Evolutionary conservation across 2,329 filamentous ascomycete species (phyloP).

Genomic region (Byssochlamys sp.): DNA sequence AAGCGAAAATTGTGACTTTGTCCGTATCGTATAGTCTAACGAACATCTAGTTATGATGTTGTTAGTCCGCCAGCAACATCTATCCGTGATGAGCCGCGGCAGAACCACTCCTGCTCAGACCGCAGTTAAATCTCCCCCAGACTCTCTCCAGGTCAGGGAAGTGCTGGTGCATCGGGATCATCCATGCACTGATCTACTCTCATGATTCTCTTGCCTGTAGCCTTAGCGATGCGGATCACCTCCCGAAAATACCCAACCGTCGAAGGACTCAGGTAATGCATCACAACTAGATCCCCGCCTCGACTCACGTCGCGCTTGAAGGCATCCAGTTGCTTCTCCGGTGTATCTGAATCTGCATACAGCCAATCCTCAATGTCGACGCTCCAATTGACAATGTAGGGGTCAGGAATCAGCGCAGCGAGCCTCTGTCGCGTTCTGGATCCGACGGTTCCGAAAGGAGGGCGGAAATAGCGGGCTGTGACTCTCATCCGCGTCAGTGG

Average conservation of each 20-base stretch:
- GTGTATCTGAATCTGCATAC: conserved; percentile 53
- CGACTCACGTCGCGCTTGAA: conserved; percentile 55
- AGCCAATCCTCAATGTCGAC: conserved; percentile 64
- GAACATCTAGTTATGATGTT: no score
- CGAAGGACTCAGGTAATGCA: conserved; percentile 58
- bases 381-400: conserved; percentile 58
- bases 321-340: conserved; percentile 57
- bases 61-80: not conserved
- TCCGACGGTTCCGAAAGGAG: conserved; percentile 59
- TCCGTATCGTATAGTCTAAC: no score
- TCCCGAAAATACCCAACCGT: conserved; percentile 56
- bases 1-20: no score
- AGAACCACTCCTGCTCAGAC: not conserved
- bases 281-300: conserved; percentile 56
- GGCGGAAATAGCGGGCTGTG: conserved; percentile 52
- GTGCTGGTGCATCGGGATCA: conserved; percentile 49
- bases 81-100: not conserved
- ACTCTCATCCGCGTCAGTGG: conserved; percentile 7
- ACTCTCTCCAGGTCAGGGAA: not conserved
- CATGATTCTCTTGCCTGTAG: conserved; percentile 56
- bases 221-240: conserved; percentile 57
- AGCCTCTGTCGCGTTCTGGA: conserved; percentile 57
- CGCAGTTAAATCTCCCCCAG: not conserved
- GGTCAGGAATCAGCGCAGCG: conserved; percentile 41
- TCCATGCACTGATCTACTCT: conserved; percentile 57